Base-by-base conservation (phyloP, 441 rosid species). In the Flueggea neowawraea region DNA sequence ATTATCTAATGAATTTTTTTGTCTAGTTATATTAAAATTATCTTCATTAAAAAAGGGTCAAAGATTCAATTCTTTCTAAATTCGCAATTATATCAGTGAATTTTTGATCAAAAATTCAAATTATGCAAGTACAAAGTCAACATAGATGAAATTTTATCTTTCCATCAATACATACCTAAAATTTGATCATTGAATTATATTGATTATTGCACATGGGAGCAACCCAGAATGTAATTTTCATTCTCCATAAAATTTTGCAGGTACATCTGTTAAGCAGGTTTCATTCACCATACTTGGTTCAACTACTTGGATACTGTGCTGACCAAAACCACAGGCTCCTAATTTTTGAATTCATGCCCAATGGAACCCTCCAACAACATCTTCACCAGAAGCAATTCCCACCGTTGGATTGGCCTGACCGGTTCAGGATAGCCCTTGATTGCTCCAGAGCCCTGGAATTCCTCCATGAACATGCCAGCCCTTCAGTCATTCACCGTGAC, bases 271-370 rank as follows among this genome's bases (percentile, higher is more conserved):
- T 93, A n/a, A 83, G 97, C 76, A 82, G 91, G 62, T 74, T 88
- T 72, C 89, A 84, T 44, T 90, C 90, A 49, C 94, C 94, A 44
- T 82, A 85, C 68, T 69, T 93, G 71, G 96, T 88, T 71, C 90
- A 90, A 66, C 80, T 93, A 51, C 79, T 90, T 44, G 96, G 98
- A 64, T 93, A 93, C 50, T 93, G 98, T 78, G 98, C 98, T 41
- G 98, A 93, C 77, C 90, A 84, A 65, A 65, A 80, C 67, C 96
- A 93, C 52, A 85, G 98, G 66, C 77, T 93, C 54, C 74, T 93
- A 0, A 66, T 93, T 47, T 82, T 78, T 68, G 91, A 90, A 57
- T 84, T 75, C 76, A 88, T 90, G 97, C 82, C 96, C 6, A 84
- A 80, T 55, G 95, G 92, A 10, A 75, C 83, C 6, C 86, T 93